Conservation (phyloP, 345 rosid genomes). For the Euphorbia pulcherrima region DNA sequence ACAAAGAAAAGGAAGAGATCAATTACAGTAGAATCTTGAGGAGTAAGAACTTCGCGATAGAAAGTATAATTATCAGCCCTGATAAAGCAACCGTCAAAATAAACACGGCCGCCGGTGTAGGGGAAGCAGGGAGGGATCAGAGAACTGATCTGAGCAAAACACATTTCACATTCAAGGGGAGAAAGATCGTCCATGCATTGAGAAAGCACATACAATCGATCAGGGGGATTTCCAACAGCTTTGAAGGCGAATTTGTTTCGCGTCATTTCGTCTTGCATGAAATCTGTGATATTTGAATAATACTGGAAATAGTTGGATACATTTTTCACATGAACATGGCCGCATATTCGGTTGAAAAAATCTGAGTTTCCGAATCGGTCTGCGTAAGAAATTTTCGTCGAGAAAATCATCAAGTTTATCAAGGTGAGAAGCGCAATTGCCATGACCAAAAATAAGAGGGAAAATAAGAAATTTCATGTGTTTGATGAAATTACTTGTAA, state of each 20-base stretch:
- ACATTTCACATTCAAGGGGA: constrained; percentile 28
- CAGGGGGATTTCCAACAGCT: constrained; percentile 37
- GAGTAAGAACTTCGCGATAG: constrained; percentile 25
- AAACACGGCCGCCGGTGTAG: constrained; percentile 41
- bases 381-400: constrained; percentile 12
- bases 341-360: constrained; percentile 33
- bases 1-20: not conserved
- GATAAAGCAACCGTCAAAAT: constrained; percentile 46
- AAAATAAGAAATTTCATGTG: too few species aligned
- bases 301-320: constrained; percentile 24
- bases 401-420: constrained; percentile 9
- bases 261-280: constrained; percentile 29
- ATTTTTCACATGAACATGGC: constrained; percentile 21
- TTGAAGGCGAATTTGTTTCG: constrained; percentile 30
- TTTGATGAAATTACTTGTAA: too few species aligned
- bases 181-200: constrained; percentile 53
- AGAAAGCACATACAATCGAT: constrained; percentile 30
- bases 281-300: constrained; percentile 19
- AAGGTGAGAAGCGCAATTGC: constrained; percentile 15
- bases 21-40: constrained; percentile 32
- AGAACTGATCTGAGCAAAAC: constrained; percentile 33
- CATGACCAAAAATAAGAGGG: not conserved
- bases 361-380: constrained; percentile 20
- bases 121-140: constrained; percentile 39
- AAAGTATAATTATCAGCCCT: constrained; percentile 49